Evolutionary conservation across 345 rosid genomes (phyloP), one percentile per base, ranked within the genome.

Genomic region (Stellera chamaejasme): DNA sequence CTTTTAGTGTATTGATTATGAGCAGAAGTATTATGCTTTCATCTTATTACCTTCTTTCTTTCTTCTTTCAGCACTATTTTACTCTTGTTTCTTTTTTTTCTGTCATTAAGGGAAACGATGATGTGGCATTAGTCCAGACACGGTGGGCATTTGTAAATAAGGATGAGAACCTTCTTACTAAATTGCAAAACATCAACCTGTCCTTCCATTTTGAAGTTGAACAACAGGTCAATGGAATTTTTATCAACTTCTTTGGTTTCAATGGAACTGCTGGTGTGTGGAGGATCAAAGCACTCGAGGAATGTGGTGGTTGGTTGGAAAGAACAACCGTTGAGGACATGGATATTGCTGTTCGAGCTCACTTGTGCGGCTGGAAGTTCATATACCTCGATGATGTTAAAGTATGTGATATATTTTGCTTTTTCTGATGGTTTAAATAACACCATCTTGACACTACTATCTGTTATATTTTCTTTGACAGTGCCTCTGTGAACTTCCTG

Each of bases 401-500:
- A 88, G 97, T 84, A 27, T 16, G 65, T 50, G 54, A 15, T 43
- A 25, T 54, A 27, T 56, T 52, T 4, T 15, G 2, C 3, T 32
- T 19, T 32, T 1, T 32, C 39, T 32, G 5, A 32, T 32, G 39
- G 5, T 32, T 32, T 5, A 3, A 8, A 32, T 32, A 32, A 32
- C 39, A 32, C 39, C 39, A 4, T 32, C 39, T 32, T 32, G 39
- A 32, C 39, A n/a, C 5, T 32, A 32, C 39, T 32, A 32, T 13
- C 54, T 61, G 55, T 58, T 43, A 14, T 44, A 28, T 36, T 26
- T 52, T 47, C 54, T 42, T 54, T 66, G 61, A 56, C 82, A 89
- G 97, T 85, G 95, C 75, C 82, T 79, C 52, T 90, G 97, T 71
- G 97, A 90, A 66, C 90, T 90, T 73, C 97, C 97, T 2, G 97